phyloP scores from a whole-genome alignment of 1,139 yeast species.

The Taphrina confusa region DNA sequence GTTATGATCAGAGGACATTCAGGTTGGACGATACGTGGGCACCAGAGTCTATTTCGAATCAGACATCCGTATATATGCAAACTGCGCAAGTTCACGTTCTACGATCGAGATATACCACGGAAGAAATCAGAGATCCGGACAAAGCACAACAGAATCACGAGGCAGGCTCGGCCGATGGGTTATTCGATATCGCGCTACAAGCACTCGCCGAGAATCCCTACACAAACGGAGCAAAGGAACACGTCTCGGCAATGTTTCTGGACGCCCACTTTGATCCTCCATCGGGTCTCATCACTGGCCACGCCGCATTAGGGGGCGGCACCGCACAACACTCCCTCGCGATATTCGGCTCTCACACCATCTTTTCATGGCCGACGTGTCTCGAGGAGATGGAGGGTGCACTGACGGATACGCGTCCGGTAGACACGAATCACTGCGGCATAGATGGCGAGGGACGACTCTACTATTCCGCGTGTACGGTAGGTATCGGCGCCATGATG shows the following conservation, averaged over 20 bases:
- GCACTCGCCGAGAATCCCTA: conserved; percentile 53
- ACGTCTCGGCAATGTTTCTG: conserved; percentile 80
- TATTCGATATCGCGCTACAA: conserved; percentile 77
- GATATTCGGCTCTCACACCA: conserved; percentile 89
- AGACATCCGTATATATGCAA: conserved; percentile 47
- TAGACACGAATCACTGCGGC: conserved; percentile 71
- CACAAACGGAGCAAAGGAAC: conserved; percentile 49
- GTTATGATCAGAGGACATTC: conserved; percentile 79
- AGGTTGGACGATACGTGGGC: conserved; percentile 70
- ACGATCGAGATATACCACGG: conserved; percentile 54
- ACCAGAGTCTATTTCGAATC: conserved; percentile 52
- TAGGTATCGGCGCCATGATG: conserved; percentile 90
- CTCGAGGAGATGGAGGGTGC: conserved; percentile 66
- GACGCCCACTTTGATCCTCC: conserved; percentile 81
- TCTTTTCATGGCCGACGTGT: conserved; percentile 83
- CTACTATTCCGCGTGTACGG: conserved; percentile 84
- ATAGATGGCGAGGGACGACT: conserved; percentile 80
- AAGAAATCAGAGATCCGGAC: conserved; percentile 71
- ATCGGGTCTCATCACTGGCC: conserved; percentile 66
- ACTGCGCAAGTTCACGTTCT: conserved; percentile 76
- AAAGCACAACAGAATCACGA: conserved; percentile 81
- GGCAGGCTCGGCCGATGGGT: conserved; percentile 71
- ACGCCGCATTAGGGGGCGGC: conserved; percentile 96
- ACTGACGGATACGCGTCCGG: conserved; percentile 68
- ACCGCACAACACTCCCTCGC: conserved; percentile 67